Evolutionary conservation across 768 basidiomycete species (phyloP).

Genomic region (Hemileccinum rubropunctum): DNA sequence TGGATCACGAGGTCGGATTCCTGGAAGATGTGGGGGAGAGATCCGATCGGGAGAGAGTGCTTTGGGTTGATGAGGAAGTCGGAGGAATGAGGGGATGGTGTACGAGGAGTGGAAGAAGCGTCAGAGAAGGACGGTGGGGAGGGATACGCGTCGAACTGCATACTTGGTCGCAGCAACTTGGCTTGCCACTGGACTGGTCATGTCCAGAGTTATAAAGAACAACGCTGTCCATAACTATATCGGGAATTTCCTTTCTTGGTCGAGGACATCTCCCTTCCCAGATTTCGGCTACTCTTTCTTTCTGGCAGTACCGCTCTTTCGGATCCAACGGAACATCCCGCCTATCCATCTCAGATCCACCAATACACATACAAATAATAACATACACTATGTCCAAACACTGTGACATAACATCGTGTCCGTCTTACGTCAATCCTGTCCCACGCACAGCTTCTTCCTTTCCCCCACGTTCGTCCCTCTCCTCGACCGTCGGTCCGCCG

Average conservation of each 20-base stretch:
- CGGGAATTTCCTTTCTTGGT: conserved; percentile 23
- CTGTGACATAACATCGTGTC: conserved; percentile 31
- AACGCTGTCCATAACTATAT: conserved; percentile 26
- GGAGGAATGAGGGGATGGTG: conserved; percentile 59
- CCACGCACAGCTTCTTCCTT: conserved; percentile 30
- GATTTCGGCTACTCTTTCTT: conserved; percentile 39
- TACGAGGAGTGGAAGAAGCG: conserved; percentile 66
- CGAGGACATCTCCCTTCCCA: conserved; percentile 31
- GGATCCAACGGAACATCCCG: conserved; percentile 33
- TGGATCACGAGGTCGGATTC: conserved; percentile 37
- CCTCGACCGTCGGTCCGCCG: background rate
- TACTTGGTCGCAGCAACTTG: conserved; percentile 15
- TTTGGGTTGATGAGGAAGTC: conserved; percentile 40
- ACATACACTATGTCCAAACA: conserved; percentile 20
- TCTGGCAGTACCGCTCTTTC: conserved; percentile 33
- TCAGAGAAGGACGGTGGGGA: conserved; percentile 54
- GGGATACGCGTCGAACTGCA: conserved; percentile 63
- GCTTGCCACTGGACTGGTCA: conserved; percentile 5
- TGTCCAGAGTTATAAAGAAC: conserved; percentile 33
- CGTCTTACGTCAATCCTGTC: conserved; percentile 31
- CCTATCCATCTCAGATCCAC: conserved; percentile 29
- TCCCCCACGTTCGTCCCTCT: background rate
- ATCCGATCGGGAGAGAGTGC: conserved; percentile 37
- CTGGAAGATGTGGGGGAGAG: conserved; percentile 51
- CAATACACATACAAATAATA: conserved; percentile 7